Conservation (phyloP, 1,284 basidiomycete genomes). For the Trametes hirsuta region DNA sequence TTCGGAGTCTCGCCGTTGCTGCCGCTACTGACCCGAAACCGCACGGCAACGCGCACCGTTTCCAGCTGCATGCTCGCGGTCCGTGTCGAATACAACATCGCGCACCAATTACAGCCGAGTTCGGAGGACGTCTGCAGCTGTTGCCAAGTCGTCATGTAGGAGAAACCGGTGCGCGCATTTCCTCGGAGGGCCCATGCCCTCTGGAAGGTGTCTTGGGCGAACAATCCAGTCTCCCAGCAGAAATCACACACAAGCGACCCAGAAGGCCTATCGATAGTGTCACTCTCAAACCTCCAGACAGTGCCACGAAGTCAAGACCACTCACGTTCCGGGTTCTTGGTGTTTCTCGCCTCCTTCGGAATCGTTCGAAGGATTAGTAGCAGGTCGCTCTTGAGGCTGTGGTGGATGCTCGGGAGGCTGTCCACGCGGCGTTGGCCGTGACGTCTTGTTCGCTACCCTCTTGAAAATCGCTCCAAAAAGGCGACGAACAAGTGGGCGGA, state of each 20-base stretch:
- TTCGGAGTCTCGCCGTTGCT: conserved; percentile 11
- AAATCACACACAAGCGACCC: conserved; percentile 15
- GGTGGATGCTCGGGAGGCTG: too few relatives aligned
- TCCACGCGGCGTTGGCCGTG: too few relatives aligned
- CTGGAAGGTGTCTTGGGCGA: conserved; percentile 11
- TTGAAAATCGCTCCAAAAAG: too few relatives aligned
- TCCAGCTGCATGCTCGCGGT: conserved; percentile 7
- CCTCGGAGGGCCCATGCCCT: conserved; percentile 9
- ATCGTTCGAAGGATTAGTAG: too few relatives aligned
- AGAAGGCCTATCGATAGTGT: neutral
- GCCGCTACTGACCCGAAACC: conserved; percentile 6
- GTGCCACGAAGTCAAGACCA: too few relatives aligned
- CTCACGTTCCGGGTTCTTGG: too few relatives aligned
- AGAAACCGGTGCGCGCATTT: conserved; percentile 4
- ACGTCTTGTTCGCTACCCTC: too few relatives aligned
- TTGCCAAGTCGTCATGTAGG: conserved; percentile 12
- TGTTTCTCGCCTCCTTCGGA: too few relatives aligned
- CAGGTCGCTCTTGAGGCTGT: too few relatives aligned
- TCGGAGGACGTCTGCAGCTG: conserved; percentile 4
- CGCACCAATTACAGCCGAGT: conserved; percentile 12
- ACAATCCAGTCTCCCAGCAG: conserved; percentile 14
- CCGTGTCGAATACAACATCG: conserved; percentile 2
- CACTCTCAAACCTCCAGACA: too few relatives aligned
- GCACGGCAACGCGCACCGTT: conserved; percentile 1
- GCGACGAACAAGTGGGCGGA: too few relatives aligned